Evolutionary conservation across 2,329 filamentous ascomycete genomes (phyloP).

Genomic region (Neoscytalidium dimidiatum): DNA sequence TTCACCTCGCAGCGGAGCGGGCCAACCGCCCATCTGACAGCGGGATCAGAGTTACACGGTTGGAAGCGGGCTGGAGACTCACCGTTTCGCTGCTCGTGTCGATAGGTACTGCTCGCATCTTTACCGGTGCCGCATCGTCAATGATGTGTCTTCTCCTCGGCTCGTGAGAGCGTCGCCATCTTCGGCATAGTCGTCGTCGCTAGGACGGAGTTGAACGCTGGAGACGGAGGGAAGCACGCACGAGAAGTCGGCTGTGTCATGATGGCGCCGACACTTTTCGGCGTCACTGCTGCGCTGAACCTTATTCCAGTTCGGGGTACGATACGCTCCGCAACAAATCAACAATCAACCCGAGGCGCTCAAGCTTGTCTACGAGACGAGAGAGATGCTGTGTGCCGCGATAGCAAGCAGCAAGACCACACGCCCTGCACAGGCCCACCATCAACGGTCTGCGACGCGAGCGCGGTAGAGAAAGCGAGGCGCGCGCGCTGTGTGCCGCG

Average conservation of each 20-base stretch:
- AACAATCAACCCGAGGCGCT: background rate
- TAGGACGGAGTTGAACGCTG: background rate
- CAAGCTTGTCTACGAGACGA: background rate
- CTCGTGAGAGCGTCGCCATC: background rate
- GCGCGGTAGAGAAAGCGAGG: slow-evolving; percentile 5
- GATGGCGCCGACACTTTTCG: background rate
- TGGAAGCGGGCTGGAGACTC: background rate
- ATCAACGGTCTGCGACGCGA: background rate
- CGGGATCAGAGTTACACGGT: slow-evolving; percentile 9
- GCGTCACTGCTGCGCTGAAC: background rate
- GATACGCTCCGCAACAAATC: background rate
- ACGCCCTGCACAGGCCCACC: background rate
- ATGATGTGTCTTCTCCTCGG: background rate
- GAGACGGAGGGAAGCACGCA: background rate
- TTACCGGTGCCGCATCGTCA: background rate
- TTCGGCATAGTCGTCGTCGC: background rate
- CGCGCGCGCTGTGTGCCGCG: background rate
- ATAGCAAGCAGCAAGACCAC: background rate
- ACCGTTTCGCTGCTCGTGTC: background rate
- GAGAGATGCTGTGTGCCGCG: background rate
- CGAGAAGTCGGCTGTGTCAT: background rate
- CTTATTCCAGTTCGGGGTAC: background rate
- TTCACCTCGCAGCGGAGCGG: slow-evolving; percentile 1
- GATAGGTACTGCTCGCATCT: background rate
- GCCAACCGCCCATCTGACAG: slow-evolving; percentile 17